Conservation (phyloP, 106 monocot species). For the Triglochin maritima region DNA sequence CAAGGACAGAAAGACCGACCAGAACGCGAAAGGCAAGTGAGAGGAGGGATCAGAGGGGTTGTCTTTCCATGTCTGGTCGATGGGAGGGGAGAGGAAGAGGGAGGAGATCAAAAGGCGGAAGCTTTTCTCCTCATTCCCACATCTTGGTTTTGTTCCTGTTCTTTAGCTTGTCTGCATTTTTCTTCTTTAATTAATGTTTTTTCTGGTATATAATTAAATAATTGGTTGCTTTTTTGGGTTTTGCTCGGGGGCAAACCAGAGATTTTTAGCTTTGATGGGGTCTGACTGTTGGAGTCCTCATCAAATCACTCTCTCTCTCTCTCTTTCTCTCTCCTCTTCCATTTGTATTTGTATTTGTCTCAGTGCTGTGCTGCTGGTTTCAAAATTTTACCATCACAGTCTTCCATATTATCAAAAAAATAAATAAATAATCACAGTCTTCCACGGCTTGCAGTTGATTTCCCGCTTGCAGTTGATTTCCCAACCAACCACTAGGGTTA, state of each 20-base stretch:
- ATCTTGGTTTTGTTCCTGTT: background rate
- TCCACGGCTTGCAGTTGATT: too few species aligned
- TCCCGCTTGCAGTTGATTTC: too few species aligned
- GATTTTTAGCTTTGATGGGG: background rate
- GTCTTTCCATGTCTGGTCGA: background rate
- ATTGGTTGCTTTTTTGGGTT: background rate
- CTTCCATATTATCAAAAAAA: background rate
- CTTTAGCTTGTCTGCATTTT: background rate
- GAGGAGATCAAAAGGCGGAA: background rate
- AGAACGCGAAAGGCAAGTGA: background rate
- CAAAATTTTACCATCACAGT: background rate
- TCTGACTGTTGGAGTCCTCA: background rate
- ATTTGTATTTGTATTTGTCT: background rate
- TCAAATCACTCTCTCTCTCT: background rate
- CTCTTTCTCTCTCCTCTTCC: too few species aligned
- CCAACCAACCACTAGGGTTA: too few species aligned
- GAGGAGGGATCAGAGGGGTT: background rate
- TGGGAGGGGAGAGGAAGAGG: background rate
- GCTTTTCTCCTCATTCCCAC: constrained; percentile 1
- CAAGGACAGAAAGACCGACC: background rate
- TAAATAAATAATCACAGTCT: too few species aligned
- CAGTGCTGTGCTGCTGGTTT: background rate
- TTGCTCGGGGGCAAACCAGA: background rate
- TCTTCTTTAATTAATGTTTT: background rate
- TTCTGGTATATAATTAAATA: background rate